These are phyloP conservation scores for Areca catechu DNA, from an alignment of 176 grass and related monocot genomes.

Conservation along the genomic window DNA sequence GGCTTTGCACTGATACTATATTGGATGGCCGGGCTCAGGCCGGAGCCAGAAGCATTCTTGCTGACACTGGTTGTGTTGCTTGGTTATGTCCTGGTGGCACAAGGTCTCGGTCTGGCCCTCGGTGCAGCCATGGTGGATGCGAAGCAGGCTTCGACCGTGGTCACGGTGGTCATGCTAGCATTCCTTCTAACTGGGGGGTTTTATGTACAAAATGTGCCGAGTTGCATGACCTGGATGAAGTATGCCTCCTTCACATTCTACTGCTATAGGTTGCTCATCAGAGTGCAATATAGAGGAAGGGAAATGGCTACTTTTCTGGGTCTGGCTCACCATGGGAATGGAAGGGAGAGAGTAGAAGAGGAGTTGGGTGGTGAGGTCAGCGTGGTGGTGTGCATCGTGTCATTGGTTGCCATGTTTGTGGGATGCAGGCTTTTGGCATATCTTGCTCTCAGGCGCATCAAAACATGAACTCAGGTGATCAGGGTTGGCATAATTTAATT, in stretches of 20 bases:
- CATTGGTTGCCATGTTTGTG: constrained; percentile 67
- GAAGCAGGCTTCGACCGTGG: constrained; percentile 70
- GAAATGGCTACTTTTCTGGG: constrained; percentile 4
- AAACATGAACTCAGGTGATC: constrained; percentile 17
- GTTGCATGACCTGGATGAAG: constrained; percentile 79
- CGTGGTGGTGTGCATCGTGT: constrained; percentile 14
- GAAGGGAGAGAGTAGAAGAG: not conserved
- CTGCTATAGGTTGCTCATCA: constrained; percentile 70
- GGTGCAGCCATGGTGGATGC: constrained; percentile 86
- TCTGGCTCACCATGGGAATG: constrained; percentile 8
- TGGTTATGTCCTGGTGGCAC: constrained; percentile 66
- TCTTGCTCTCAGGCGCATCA: constrained; percentile 49
- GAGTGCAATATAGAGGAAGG: constrained; percentile 54
- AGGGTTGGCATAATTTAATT: no score
- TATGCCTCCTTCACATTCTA: constrained; percentile 95
- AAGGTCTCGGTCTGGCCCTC: constrained; percentile 63
- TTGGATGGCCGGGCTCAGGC: constrained; percentile 81
- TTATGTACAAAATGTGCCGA: constrained; percentile 69
- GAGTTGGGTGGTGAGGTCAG: constrained; percentile 16
- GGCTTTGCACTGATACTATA: constrained; percentile 69
- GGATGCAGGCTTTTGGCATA: constrained; percentile 66
- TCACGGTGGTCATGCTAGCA: constrained; percentile 71
- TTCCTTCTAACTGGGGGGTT: constrained; percentile 90
- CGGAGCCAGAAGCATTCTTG: constrained; percentile 39
- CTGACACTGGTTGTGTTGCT: constrained; percentile 58